phyloP scores from a whole-genome alignment of 2,329 filamentous ascomycete genomes.

The Capronia coronata region DNA sequence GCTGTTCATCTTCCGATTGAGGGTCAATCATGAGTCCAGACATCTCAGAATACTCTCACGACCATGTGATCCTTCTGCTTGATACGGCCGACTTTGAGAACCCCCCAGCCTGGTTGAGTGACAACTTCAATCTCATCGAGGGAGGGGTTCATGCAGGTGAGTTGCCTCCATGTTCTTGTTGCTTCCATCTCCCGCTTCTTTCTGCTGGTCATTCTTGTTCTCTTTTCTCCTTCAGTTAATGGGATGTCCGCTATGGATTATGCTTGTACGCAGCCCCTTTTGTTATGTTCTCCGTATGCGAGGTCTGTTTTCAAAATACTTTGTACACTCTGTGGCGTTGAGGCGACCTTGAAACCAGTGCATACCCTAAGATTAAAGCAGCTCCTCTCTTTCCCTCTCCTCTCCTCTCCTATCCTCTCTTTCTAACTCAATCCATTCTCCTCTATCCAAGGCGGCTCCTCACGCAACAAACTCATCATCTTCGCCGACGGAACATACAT shows the following conservation, averaged over 20 bases:
- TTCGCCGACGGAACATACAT: constrained; percentile 29
- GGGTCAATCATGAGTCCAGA: background rate
- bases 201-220: too few species aligned
- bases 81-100: constrained; percentile 25
- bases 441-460: constrained; percentile 20
- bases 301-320: too few species aligned
- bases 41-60: constrained; percentile 17
- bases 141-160: constrained; percentile 27
- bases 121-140: constrained; percentile 29
- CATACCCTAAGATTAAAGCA: too few species aligned
- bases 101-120: constrained; percentile 25
- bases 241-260: too few species aligned
- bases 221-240: too few species aligned
- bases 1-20: background rate
- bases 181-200: background rate
- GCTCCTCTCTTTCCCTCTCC: too few species aligned
- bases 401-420: too few species aligned
- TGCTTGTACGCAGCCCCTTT: too few species aligned
- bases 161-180: background rate
- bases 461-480: constrained; percentile 29
- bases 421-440: background rate
- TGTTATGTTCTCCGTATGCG: too few species aligned
- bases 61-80: constrained; percentile 28
- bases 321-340: too few species aligned
- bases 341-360: too few species aligned